These are phyloP conservation scores for Epichloe gansuensis DNA, from an alignment of 2,329 filamentous ascomycete species.

Conservation along the genomic window DNA sequence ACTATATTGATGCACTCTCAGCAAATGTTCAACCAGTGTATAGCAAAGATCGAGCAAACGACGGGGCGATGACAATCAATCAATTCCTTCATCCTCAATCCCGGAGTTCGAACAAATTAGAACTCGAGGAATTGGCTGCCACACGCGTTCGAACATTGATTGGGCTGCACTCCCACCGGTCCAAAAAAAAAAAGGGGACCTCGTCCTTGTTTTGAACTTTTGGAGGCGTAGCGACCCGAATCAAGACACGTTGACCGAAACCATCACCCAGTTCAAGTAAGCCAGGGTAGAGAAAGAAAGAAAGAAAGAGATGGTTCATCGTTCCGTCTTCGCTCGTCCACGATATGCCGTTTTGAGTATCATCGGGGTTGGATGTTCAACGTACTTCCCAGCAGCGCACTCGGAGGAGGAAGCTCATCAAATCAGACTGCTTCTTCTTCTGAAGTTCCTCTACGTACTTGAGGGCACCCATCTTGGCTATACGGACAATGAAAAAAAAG, in stretches of 20 bases:
- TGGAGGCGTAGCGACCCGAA: neutral
- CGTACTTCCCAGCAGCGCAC: slow-evolving; percentile 99
- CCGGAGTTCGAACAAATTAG: no score
- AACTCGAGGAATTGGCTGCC: neutral
- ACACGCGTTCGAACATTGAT: no score
- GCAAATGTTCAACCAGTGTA: slow-evolving; percentile 99
- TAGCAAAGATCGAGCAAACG: slow-evolving; percentile 42
- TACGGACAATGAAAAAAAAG: slow-evolving; percentile 2
- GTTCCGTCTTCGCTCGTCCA: slow-evolving; percentile 20
- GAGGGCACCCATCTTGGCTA: slow-evolving; percentile 92
- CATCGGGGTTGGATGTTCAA: slow-evolving; percentile 31
- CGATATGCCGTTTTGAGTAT: slow-evolving; percentile 17
- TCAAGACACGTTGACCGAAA: neutral
- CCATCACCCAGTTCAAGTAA: neutral
- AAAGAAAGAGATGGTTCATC: slow-evolving; percentile 8
- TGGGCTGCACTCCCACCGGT: no score
- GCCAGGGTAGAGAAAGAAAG: neutral
- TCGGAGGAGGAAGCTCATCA: slow-evolving; percentile 98
- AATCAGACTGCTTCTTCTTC: slow-evolving; percentile 99
- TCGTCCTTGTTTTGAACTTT: no score
- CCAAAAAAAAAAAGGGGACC: no score
- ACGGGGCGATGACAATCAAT: neutral
- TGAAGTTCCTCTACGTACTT: slow-evolving; percentile 99
- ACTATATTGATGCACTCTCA: slow-evolving; percentile 99
- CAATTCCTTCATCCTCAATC: neutral